phyloP scores from a whole-genome alignment of 192 early-diverging fungal genomes.

The Umbelopsis vinacea region DNA sequence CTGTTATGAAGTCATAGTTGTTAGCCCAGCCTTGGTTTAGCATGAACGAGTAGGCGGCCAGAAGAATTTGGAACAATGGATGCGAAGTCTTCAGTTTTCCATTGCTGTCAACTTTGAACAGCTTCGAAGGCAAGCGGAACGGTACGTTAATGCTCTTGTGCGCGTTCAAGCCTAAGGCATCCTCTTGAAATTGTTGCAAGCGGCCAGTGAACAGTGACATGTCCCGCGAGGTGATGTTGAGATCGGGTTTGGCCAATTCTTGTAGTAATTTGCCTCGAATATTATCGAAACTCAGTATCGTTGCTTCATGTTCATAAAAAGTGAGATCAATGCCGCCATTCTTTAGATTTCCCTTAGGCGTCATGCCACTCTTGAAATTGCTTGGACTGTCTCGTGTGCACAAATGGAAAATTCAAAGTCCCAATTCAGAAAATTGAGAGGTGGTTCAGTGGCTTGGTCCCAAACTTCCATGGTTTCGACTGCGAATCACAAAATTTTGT shows the following conservation, averaged over 20 bases:
- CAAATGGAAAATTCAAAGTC: conserved; percentile 15
- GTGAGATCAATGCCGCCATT: conserved; percentile 28
- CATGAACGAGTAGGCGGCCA: conserved; percentile 50
- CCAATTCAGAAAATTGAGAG: not conserved
- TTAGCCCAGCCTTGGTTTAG: conserved; percentile 39
- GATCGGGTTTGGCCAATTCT: conserved; percentile 40
- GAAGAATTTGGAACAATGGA: conserved; percentile 49
- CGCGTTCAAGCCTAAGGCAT: conserved; percentile 44
- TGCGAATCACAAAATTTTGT: no score
- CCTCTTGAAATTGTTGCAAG: conserved; percentile 60
- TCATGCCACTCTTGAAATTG: conserved; percentile 16
- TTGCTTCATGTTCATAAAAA: conserved; percentile 45
- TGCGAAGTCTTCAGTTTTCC: conserved; percentile 17
- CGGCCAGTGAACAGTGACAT: conserved; percentile 48
- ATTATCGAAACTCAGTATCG: conserved; percentile 47
- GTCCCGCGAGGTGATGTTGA: conserved; percentile 41
- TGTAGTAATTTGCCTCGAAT: conserved; percentile 36
- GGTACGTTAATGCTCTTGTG: conserved; percentile 17
- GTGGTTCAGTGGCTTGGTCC: not conserved
- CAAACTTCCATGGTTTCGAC: not conserved
- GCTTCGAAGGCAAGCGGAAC: conserved; percentile 49
- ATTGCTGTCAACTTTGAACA: conserved; percentile 45
- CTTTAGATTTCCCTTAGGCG: conserved; percentile 22
- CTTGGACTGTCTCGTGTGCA: conserved; percentile 16
- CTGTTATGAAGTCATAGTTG: conserved; percentile 49